Evolutionary conservation across 129 eudicot species (phyloP).

Genomic region (Lactuca saligna): DNA sequence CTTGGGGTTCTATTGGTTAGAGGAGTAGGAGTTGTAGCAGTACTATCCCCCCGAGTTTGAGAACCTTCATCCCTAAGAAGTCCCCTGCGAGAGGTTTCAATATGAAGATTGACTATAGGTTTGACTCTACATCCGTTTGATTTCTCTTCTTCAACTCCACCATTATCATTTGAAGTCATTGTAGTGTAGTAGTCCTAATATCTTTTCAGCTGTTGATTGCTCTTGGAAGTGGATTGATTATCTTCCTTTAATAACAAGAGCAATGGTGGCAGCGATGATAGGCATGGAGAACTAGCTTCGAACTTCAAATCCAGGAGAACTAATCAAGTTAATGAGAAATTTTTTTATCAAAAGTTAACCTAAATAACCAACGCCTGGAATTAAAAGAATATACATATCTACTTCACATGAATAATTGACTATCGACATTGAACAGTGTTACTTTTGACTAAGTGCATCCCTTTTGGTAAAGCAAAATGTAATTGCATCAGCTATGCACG

Average conservation of each 20-base stretch:
- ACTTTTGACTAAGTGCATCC: background rate
- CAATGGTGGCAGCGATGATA: slow-evolving; percentile 9
- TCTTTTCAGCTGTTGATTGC: background rate
- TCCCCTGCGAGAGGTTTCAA: slow-evolving; percentile 51
- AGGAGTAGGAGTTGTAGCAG: background rate
- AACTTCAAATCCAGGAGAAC: background rate
- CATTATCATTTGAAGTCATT: slow-evolving; percentile 46
- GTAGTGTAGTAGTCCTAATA: background rate
- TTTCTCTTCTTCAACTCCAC: slow-evolving; percentile 41
- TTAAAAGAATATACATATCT: slow-evolving; percentile 5
- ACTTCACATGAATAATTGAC: slow-evolving; percentile 6
- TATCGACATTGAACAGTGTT: background rate
- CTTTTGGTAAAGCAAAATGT: background rate
- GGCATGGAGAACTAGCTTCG: background rate
- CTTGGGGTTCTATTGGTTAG: slow-evolving; percentile 37
- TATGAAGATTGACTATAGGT: slow-evolving; percentile 38
- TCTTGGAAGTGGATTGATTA: background rate
- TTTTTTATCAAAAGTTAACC: background rate
- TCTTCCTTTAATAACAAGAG: slow-evolving; percentile 1
- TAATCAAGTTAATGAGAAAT: background rate
- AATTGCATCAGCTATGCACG: background rate
- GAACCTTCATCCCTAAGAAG: slow-evolving; percentile 36
- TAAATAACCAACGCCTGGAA: background rate
- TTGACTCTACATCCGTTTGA: slow-evolving; percentile 40
- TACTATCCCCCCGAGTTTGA: slow-evolving; percentile 23